phyloP scores from a whole-genome alignment of 108 stramenopile genomes.

The Stephanodiscus minutulus region DNA sequence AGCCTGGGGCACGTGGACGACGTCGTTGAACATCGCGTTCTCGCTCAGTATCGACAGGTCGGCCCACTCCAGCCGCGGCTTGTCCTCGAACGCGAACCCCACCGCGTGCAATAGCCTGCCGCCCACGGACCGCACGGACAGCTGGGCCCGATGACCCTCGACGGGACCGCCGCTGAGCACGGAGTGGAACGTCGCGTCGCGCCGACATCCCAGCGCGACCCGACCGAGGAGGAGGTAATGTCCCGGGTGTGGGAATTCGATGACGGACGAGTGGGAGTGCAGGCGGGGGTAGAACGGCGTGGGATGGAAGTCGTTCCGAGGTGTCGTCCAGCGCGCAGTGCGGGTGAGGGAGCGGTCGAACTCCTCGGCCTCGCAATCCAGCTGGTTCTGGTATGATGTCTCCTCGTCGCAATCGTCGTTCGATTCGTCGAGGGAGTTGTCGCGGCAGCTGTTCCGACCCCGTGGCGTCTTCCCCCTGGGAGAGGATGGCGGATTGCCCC shows the following conservation, averaged over 20 bases:
- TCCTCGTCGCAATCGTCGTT: slow-evolving; percentile 13
- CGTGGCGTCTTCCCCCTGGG: background rate
- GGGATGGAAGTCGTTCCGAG: slow-evolving; percentile 45
- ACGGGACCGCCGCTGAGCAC: slow-evolving; percentile 47
- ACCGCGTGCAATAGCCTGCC: slow-evolving; percentile 40
- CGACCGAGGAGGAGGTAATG: slow-evolving; percentile 44
- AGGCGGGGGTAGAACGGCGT: slow-evolving; percentile 42
- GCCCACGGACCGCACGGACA: slow-evolving; percentile 41
- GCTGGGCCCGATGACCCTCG: slow-evolving; percentile 44
- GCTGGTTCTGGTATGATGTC: slow-evolving; percentile 3
- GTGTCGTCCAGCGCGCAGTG: slow-evolving; percentile 36
- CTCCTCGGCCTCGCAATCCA: slow-evolving; percentile 32
- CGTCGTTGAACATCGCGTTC: slow-evolving; percentile 51
- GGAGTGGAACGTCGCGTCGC: slow-evolving; percentile 42
- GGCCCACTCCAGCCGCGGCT: slow-evolving; percentile 43
- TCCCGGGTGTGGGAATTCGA: slow-evolving; percentile 45
- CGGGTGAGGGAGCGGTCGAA: slow-evolving; percentile 46
- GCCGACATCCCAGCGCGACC: slow-evolving; percentile 48
- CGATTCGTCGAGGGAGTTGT: background rate
- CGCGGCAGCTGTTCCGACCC: background rate
- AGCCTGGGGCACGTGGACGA: slow-evolving; percentile 38
- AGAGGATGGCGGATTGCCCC: background rate
- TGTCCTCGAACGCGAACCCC: slow-evolving; percentile 47
- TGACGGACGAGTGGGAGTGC: slow-evolving; percentile 39
- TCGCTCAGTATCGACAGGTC: slow-evolving; percentile 45